Conservation (phyloP, 768 basidiomycete species). For the Russula sp. region DNA sequence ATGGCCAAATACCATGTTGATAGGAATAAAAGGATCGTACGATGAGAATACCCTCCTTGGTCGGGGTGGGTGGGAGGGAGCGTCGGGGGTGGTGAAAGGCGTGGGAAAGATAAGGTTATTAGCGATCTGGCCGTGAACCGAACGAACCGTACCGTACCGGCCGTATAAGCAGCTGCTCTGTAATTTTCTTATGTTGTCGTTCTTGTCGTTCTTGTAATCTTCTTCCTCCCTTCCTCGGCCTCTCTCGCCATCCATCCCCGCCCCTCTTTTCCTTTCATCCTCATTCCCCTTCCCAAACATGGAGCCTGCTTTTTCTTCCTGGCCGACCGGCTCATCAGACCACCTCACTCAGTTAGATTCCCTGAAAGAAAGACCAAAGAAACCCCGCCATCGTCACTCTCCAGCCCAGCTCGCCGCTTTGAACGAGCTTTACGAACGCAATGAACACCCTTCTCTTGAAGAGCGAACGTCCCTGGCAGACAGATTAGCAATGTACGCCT, state of each 20-base stretch:
- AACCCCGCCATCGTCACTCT: constrained; percentile 72
- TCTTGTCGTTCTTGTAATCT: neutral
- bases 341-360: constrained; percentile 24
- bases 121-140: constrained; percentile 12
- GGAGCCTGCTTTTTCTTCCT: constrained; percentile 26
- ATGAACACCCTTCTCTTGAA: constrained; percentile 67
- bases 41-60: too few relatives aligned
- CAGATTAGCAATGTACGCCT: constrained; percentile 65
- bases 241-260: constrained; percentile 14
- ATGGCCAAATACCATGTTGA: neutral
- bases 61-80: neutral
- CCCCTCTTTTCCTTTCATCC: constrained; percentile 17
- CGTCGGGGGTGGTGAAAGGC: neutral
- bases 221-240: neutral
- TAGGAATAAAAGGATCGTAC: neutral
- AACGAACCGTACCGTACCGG: too few relatives aligned
- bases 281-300: constrained; percentile 19
- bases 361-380: constrained; percentile 49
- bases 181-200: constrained; percentile 20
- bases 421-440: constrained; percentile 70
- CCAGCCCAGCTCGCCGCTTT: constrained; percentile 65
- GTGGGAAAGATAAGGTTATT: constrained; percentile 22
- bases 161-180: constrained; percentile 23
- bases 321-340: constrained; percentile 12
- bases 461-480: constrained; percentile 61